phyloP scores from a whole-genome alignment of 2,329 filamentous ascomycete species.

The Fusarium nelsonii region DNA sequence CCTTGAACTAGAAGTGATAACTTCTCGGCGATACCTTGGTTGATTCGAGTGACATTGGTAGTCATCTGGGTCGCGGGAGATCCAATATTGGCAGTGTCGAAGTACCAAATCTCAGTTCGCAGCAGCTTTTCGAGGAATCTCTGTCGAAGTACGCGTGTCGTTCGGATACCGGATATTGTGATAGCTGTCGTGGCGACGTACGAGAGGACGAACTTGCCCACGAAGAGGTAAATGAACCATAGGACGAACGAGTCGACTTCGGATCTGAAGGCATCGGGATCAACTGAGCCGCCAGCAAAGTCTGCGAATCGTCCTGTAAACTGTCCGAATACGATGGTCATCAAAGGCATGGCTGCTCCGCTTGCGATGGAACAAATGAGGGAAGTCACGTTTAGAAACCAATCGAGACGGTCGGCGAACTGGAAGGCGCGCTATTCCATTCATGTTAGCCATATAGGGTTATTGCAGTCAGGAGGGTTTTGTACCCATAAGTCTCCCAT shows the following conservation, averaged over 20 bases:
- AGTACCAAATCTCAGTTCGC: conserved; percentile 37
- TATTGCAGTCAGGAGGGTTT: no score
- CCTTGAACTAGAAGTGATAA: conserved; percentile 54
- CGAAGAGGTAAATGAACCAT: conserved; percentile 38
- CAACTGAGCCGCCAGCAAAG: conserved; percentile 16
- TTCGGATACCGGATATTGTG: conserved; percentile 29
- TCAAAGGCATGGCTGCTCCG: conserved; percentile 28
- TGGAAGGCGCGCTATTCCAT: conserved; percentile 21
- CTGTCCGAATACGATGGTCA: conserved; percentile 35
- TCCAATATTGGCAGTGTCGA: conserved; percentile 26
- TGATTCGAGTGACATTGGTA: conserved; percentile 56
- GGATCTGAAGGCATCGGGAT: conserved; percentile 9
- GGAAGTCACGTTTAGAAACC: conserved; percentile 23
- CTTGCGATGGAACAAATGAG: conserved; percentile 26
- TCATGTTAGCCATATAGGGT: neutral
- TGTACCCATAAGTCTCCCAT: conserved; percentile 29
- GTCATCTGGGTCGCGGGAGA: conserved; percentile 48
- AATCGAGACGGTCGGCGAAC: conserved; percentile 36
- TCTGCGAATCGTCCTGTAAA: conserved; percentile 30
- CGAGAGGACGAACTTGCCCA: conserved; percentile 27
- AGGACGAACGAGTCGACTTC: conserved; percentile 26
- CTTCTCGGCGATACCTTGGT: conserved; percentile 56
- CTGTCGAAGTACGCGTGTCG: conserved; percentile 28
- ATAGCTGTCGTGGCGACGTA: conserved; percentile 22
- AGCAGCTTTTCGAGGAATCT: conserved; percentile 23